A percentile compares a stretch with the other conserved stretches of the same genome.
These are phyloP conservation scores for Niveomyces coronatus DNA, from an alignment of 2,329 filamentous ascomycete species.

Conservation along the genomic window DNA sequence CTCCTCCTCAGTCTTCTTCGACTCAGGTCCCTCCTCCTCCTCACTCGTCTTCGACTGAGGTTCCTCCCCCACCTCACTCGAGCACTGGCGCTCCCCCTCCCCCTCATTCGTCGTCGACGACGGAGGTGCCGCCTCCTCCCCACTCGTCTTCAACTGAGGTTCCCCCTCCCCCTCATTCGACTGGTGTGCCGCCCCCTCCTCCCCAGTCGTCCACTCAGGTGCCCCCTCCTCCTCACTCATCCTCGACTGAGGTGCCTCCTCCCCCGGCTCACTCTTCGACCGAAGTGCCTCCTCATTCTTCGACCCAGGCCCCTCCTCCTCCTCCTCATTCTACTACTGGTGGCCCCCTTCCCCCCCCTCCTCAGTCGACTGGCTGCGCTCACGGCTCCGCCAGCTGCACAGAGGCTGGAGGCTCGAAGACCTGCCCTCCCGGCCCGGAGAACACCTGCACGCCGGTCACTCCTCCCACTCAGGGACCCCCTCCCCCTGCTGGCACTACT, in stretches of 20 bases:
- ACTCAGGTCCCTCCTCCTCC: slow-evolving; percentile 2
- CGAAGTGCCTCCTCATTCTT: background rate
- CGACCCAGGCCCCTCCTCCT: slow-evolving; percentile 5
- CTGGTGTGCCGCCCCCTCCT: slow-evolving; percentile 3
- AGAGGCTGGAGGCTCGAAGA: too few relatives aligned
- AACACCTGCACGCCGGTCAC: too few relatives aligned
- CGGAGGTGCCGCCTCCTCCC: slow-evolving; percentile 6
- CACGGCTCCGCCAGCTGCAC: too few relatives aligned
- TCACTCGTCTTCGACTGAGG: slow-evolving; percentile 7
- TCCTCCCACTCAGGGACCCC: background rate
- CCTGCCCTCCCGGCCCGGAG: too few relatives aligned
- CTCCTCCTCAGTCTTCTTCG: background rate
- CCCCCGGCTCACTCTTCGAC: too few relatives aligned
- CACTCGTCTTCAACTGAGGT: slow-evolving; percentile 1
- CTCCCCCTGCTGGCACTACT: slow-evolving; percentile 4
- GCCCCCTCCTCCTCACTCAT: slow-evolving; percentile 5
- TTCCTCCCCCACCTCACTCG: slow-evolving; percentile 11
- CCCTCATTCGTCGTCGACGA: background rate
- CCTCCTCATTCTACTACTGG: too few relatives aligned
- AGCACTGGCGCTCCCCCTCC: slow-evolving; percentile 3
- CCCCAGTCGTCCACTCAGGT: slow-evolving; percentile 1
- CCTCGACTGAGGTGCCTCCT: too few relatives aligned
- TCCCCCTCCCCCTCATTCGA: slow-evolving; percentile 1
- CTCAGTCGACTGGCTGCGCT: too few relatives aligned
- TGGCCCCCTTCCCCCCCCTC: too few relatives aligned